Conservation (phyloP, 2,329 filamentous ascomycete species). For the Hymenoscyphus repandus region DNA sequence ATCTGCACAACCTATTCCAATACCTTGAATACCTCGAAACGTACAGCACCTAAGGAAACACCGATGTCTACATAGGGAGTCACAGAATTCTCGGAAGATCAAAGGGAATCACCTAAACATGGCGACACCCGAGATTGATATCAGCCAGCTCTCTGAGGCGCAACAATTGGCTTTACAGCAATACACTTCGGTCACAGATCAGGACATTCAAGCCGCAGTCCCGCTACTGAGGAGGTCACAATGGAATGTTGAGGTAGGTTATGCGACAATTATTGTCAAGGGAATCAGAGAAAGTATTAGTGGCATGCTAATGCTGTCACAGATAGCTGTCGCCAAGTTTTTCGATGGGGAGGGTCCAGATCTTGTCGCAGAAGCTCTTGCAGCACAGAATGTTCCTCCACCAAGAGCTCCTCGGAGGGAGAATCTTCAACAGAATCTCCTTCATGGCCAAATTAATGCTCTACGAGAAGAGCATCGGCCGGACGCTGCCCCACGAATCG, state of each 20-base stretch:
- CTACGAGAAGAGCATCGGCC: conserved; percentile 34
- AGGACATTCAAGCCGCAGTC: conserved; percentile 70
- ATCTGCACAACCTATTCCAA: too few relatives aligned
- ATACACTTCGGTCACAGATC: conserved; percentile 81
- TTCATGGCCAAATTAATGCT: conserved; percentile 29
- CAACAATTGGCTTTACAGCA: conserved; percentile 85
- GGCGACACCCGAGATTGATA: conserved; percentile 48
- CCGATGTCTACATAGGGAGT: conserved; percentile 41
- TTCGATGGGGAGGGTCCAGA: conserved; percentile 93
- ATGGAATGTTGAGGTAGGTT: conserved; percentile 84
- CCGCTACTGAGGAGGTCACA: conserved; percentile 78
- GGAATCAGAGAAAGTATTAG: neutral
- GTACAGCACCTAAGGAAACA: neutral
- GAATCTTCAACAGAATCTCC: conserved; percentile 62
- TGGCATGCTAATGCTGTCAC: conserved; percentile 6
- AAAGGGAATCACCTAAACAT: conserved; percentile 28
- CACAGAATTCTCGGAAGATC: neutral
- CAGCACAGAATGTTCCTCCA: conserved; percentile 56
- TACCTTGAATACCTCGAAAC: too few relatives aligned
- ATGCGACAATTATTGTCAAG: conserved; percentile 7
- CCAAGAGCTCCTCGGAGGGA: conserved; percentile 62
- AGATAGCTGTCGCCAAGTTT: conserved; percentile 96
- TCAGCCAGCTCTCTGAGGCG: conserved; percentile 64
- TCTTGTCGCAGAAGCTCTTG: conserved; percentile 69
- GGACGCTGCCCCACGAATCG: conserved; percentile 76